Percentiles rank a stretch among this genome's conserved stretches.
phyloP scores from a whole-genome alignment of 1,139 yeast species.

The Taphrina wiesneri region DNA sequence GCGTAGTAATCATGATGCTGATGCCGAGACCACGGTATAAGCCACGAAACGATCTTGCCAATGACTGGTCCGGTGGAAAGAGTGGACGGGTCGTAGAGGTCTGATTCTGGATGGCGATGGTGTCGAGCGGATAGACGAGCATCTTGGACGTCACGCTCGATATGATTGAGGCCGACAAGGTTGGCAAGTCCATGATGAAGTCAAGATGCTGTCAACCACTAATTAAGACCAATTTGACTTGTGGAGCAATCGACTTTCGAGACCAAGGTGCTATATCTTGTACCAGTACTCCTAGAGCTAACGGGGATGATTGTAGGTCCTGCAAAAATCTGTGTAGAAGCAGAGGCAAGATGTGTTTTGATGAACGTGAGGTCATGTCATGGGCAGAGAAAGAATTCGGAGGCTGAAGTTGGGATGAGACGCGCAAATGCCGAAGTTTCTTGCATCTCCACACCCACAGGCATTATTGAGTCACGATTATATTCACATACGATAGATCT shows the following conservation, averaged over 20 bases:
- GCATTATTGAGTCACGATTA: neutral
- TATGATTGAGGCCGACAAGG: conserved; percentile 23
- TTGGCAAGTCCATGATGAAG: conserved; percentile 23
- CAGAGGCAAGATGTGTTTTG: neutral
- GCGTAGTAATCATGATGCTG: conserved; percentile 49
- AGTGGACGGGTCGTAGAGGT: conserved; percentile 25
- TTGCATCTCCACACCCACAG: neutral
- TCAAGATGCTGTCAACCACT: neutral
- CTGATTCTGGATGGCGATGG: conserved; percentile 32
- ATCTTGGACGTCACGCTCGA: conserved; percentile 23
- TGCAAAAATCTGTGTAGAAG: no score
- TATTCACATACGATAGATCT: neutral
- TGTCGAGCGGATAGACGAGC: conserved; percentile 31
- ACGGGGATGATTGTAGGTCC: no score
- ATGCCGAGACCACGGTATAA: conserved; percentile 51
- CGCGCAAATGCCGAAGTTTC: neutral
- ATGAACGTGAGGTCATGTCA: neutral
- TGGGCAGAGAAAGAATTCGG: neutral
- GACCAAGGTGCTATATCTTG: no score
- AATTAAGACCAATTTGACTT: no score
- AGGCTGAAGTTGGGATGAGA: neutral
- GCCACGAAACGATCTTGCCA: conserved; percentile 44
- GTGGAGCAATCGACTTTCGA: no score
- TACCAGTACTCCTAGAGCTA: no score
- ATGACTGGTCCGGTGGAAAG: conserved; percentile 20